Evolutionary conservation across 768 basidiomycete genomes (phyloP), one percentile per base, ranked within the genome.

Genomic region (Suillus tomentosus): DNA sequence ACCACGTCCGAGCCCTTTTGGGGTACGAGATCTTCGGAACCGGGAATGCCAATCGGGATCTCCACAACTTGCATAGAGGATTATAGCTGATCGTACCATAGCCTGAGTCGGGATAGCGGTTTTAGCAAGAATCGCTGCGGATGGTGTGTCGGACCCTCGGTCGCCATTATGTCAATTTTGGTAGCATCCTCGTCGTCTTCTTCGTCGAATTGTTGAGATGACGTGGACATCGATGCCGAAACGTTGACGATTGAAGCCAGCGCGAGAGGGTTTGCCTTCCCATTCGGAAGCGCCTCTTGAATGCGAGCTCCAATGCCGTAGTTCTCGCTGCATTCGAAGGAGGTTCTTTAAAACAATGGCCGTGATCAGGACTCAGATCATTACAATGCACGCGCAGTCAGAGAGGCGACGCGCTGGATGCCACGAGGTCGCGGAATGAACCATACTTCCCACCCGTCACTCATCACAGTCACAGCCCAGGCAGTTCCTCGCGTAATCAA

Each of bases 401-500:
- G 57, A 27, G 34, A 36, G 55, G 55, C 55, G 22, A 56, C 36
- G 36, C 13, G 36, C 40, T 42, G 40, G 19, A 58, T 10, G 57
- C 39, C 57, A 42, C 57, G 57, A 42, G 57, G 40, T 58, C 17
- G 17, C 15, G 27, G 40, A 58, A 58, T 27, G 37, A 17, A 17
- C 27, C 24, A 58, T 24, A 42, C 40, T 58, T 58, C 40, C 22
- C 57, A 58, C 34, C 53, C 42, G 17, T 42, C 27, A 58, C 40
- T 22, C 5, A 58, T 58, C 56, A 58, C 57, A 40, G 24, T 58
- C 53, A 54, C 53, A 22, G 17, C 24, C 56, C 36, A 37, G 36
- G 36, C 39, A 40, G 39, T 40, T 58, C 40, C 40, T 58, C 40
- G 57, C 57, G 57, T 58, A 58, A 42, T 36, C 31, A 17, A 58